Conservation (phyloP, 345 rosid species). For the Acer negundo region DNA sequence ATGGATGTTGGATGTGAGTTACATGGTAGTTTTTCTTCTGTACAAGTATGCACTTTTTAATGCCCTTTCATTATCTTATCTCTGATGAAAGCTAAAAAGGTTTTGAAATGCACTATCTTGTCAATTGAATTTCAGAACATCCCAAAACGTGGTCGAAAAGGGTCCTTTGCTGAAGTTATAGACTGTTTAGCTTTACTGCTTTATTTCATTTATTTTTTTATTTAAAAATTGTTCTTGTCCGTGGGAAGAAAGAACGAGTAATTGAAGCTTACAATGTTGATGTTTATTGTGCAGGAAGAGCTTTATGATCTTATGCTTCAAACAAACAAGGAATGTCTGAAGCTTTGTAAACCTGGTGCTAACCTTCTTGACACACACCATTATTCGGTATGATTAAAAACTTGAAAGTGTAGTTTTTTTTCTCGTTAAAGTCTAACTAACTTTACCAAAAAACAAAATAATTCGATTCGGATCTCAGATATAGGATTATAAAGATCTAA, state of each 20-base stretch:
- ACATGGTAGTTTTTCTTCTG: constrained; percentile 79
- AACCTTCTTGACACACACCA: constrained; percentile 70
- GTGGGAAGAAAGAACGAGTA: not conserved
- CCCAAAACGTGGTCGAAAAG: not conserved
- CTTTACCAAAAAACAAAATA: not conserved
- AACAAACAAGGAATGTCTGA: constrained; percentile 78
- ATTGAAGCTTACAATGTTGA: constrained; percentile 14
- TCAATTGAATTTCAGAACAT: not conserved
- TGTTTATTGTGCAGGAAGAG: constrained; percentile 58
- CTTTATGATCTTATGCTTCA: constrained; percentile 81
- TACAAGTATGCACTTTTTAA: constrained; percentile 52
- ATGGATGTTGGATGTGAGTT: constrained; percentile 98
- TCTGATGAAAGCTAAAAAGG: not conserved
- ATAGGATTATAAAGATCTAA: not conserved
- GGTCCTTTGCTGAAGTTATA: not conserved
- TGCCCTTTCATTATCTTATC: constrained; percentile 2
- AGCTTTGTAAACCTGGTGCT: constrained; percentile 82
- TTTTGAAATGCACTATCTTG: not conserved
- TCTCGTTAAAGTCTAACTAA: constrained; percentile 1
- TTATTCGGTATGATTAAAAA: constrained; percentile 56
- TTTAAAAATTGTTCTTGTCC: not conserved
- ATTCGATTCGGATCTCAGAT: not conserved
- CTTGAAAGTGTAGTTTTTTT: not conserved
- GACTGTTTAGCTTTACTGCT: not conserved
- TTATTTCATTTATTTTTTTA: not conserved